These are phyloP conservation scores for Tolypocladium inflatum DNA, from an alignment of 2,329 filamentous ascomycete species.

Conservation along the genomic window DNA sequence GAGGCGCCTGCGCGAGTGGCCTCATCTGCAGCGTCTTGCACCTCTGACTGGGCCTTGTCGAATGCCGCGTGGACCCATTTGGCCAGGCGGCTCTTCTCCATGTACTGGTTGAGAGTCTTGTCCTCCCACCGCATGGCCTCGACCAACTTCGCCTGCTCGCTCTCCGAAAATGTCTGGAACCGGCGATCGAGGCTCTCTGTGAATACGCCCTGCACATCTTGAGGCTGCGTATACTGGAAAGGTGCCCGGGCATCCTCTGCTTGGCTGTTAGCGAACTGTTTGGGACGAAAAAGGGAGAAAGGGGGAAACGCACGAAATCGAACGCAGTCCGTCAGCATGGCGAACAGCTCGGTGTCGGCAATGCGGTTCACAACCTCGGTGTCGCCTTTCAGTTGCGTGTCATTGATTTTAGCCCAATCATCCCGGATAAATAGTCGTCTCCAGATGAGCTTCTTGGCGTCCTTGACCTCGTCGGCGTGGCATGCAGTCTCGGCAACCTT, in stretches of 20 bases:
- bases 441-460: conserved; percentile 64
- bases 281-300: not conserved
- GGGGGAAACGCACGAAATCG: conserved; percentile 47
- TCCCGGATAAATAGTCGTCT: conserved; percentile 76
- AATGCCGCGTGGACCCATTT: conserved; percentile 48
- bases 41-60: conserved; percentile 25
- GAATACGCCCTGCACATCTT: conserved; percentile 49
- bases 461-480: conserved; percentile 45
- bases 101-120: conserved; percentile 49
- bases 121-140: conserved; percentile 69
- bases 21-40: conserved; percentile 22
- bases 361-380: conserved; percentile 53
- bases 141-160: conserved; percentile 56
- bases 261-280: not conserved
- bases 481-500: conserved; percentile 46
- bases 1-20: conserved; percentile 11
- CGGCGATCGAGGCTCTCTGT: conserved; percentile 52
- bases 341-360: conserved; percentile 57
- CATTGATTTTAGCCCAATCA: conserved; percentile 74
- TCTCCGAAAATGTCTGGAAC: conserved; percentile 49
- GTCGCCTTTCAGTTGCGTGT: conserved; percentile 67
- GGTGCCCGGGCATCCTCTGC: conserved; percentile 32
- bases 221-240: conserved; percentile 38
- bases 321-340: conserved; percentile 55
- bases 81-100: conserved; percentile 59